Conservation (phyloP, 768 basidiomycete genomes). For the Sutorius australiensis region DNA sequence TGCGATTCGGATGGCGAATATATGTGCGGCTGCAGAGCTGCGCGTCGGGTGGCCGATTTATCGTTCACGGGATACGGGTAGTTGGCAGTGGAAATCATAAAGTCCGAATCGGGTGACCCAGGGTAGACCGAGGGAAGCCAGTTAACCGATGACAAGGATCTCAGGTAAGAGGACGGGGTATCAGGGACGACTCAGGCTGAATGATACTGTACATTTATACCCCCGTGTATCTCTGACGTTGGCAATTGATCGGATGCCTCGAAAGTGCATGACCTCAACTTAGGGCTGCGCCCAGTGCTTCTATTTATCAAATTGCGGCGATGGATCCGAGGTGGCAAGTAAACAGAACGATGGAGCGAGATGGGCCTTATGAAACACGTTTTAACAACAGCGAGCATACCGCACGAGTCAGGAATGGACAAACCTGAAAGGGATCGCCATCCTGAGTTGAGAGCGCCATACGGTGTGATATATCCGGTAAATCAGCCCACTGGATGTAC, state of each 20-base stretch:
- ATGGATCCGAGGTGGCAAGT: constrained; percentile 23
- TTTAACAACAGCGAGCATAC: constrained; percentile 19
- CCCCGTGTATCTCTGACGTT: constrained; percentile 28
- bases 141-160: constrained; percentile 17
- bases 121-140: constrained; percentile 14
- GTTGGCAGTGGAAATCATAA: constrained; percentile 31
- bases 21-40: constrained; percentile 29
- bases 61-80: constrained; percentile 28
- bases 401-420: constrained; percentile 26
- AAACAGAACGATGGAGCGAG: constrained; percentile 23
- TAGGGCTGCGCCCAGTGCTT: constrained; percentile 30
- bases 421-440: constrained; percentile 20
- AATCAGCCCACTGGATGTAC: constrained; percentile 25
- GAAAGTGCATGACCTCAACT: constrained; percentile 24
- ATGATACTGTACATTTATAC: constrained; percentile 30
- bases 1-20: constrained; percentile 28
- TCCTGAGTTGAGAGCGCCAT: constrained; percentile 14
- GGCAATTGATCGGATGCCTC: constrained; percentile 30
- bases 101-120: constrained; percentile 19
- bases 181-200: constrained; percentile 25
- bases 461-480: constrained; percentile 30
- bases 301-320: constrained; percentile 34
- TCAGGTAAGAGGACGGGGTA: constrained; percentile 21
- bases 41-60: constrained; percentile 20
- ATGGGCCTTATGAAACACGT: constrained; percentile 32